Percentiles rank a stretch among this genome's conserved stretches.
Evolutionary conservation across 306 rosid species (phyloP).

Genomic region (Pyrus bretschneideri): DNA sequence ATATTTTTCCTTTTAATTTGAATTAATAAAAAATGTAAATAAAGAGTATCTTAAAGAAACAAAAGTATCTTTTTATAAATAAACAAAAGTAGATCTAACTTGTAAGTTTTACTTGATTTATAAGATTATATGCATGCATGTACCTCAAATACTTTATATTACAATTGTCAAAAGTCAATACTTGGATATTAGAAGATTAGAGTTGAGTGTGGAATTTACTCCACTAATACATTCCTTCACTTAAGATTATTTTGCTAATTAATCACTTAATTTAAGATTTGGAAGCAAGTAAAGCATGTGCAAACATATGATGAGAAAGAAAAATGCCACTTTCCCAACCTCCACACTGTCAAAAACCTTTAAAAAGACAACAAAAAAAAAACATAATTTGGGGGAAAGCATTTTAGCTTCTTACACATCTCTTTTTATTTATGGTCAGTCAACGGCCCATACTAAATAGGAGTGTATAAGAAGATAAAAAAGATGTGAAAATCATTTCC

Average conservation of each 20-base stretch:
- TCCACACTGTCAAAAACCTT: background rate
- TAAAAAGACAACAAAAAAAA: too few species aligned
- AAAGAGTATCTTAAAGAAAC: background rate
- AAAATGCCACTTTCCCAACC: background rate
- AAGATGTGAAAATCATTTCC: too few species aligned
- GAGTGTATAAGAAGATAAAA: too few species aligned
- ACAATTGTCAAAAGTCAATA: background rate
- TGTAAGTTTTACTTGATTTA: background rate
- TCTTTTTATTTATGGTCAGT: rapidly evolving
- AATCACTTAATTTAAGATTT: background rate
- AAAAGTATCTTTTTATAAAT: background rate
- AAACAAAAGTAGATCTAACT: background rate
- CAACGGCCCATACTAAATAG: too few species aligned
- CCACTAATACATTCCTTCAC: background rate
- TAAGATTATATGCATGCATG: background rate
- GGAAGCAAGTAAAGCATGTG: background rate
- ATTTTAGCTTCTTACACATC: too few species aligned
- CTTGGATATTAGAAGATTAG: background rate
- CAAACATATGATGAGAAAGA: background rate
- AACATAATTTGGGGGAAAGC: too few species aligned
- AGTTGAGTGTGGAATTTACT: background rate
- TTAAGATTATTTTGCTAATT: background rate
- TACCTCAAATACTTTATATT: background rate
- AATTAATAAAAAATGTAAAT: background rate
- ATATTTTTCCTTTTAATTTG: background rate